Evolutionary conservation across 169 alveolate species (phyloP).

Genomic region (Plasmodium cynomolgi): DNA sequence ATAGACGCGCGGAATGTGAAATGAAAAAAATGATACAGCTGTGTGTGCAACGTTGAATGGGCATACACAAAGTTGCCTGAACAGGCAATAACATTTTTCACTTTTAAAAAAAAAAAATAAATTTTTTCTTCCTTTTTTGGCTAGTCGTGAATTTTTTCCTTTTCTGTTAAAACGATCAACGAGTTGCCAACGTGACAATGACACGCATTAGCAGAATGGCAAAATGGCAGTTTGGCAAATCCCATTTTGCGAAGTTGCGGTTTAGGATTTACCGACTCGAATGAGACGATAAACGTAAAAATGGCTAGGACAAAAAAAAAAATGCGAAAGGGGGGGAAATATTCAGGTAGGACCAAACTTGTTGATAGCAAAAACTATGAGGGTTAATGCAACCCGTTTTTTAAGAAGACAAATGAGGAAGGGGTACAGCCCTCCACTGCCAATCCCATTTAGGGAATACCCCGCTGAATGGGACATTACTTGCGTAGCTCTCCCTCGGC

Average conservation of each 20-base stretch:
- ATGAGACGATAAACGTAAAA: not conserved
- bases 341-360: not conserved
- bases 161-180: not conserved
- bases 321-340: not conserved
- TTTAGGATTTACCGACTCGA: not conserved
- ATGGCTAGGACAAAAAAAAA: not conserved
- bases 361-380: not conserved
- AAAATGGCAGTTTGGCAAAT: not conserved
- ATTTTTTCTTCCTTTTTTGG: not conserved
- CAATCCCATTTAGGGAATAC: not conserved
- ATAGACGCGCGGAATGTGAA: not conserved
- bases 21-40: not conserved
- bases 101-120: not conserved
- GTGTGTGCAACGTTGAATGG: not conserved
- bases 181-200: constrained; percentile 3
- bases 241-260: not conserved
- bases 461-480: not conserved
- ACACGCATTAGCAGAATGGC: not conserved
- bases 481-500: not conserved
- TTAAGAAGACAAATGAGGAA: not conserved
- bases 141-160: not conserved
- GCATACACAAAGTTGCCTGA: not conserved
- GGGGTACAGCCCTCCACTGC: not conserved
- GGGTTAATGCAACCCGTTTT: not conserved
- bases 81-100: not conserved